Evolutionary conservation across 805 yeast species (phyloP), one percentile per base, ranked within the genome.

Genomic region (Saccharomycopsis lassenensis): DNA sequence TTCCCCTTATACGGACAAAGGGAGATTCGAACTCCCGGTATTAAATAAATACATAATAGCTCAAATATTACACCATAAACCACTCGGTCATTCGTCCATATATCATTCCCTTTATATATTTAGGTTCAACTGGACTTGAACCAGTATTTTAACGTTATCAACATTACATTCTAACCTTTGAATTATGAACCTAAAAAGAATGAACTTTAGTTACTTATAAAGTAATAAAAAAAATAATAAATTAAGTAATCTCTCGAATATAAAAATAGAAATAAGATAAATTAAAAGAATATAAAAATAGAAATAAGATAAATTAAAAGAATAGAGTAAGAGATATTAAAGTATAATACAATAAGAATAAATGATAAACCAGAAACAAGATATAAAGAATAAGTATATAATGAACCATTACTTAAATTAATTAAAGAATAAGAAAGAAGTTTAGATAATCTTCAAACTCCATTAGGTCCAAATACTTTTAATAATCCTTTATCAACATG

Each of bases 401-500:
- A 19, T 24, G 41, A 40, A 24, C 29, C 43, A 32, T 32, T 20
- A 28, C 38, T 37, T 36, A 37, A 44, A 28, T 41, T 41, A 37
- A 38, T 41, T 19, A 41, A 26, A 22, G 20, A 23, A 35, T 33
- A 34, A 24, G 40, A 30, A 10, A 43, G n/a, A 29, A 10, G 20
- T 31, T 26, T 29, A 20, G 35, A 27, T 37, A 39, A 22, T 19
- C 19, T 16, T 32, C 32, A 34, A 31, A 49, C 25, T 36, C 52
- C 52, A 24, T 31, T 31, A 33, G 49, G 47, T 20, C 52, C 52
- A 20, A 46, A 36, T 27, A 41, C 33, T 31, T 45, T 46, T 37
- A 49, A 36, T 25, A 47, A 39, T 37, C 52, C 52, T 39, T 47
- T 46, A 49, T 50, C 52, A 24, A 46, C 35, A 39, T 39, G 46